Evolutionary conservation across 768 basidiomycete genomes (phyloP), one percentile per base, ranked within the genome.

Genomic region (Galerina sulciceps): DNA sequence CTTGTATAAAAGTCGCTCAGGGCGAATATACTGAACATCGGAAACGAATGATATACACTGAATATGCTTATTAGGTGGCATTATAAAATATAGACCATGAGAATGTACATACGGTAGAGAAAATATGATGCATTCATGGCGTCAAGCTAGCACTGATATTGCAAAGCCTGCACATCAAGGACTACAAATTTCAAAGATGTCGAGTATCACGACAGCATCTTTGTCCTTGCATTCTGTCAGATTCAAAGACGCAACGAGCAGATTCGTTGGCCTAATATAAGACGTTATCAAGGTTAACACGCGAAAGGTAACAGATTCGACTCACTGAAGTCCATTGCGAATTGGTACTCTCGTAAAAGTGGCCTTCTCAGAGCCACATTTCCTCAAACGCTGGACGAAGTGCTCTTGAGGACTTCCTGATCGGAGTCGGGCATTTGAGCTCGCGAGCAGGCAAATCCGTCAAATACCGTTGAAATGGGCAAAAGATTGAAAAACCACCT

Each of bases 21-120:
- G 55, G 45, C 67, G 67, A 38, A 67, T 60, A 26, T 69, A 65
- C 51, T 69, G 65, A 4, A 60, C 63, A 60, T 70, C 68, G 40
- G 56, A 66, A 6, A 50, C 11, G 37, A 66, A 68, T 6, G 52
- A 36, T 14, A 66, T 57, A 23, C 42, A 52, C 66, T 67, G 41
- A 18, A 56, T n/a, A n/a, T 37, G 4, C 15, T 18, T 20, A 26
- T 11, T 43, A 50, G 38, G 22, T 26, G 58, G 17, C 37, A 2
- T 18, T 49, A 22, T 26, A n/a, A n/a, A n/a, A n/a, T n/a, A n/a
- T n/a, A n/a, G n/a, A 36, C 11, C 34, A 49, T 22, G 57, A 15
- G 38, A 42, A 35, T 17, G 47, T 36, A 52, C 54, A 23, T 51
- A 66, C 63, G 2, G 45, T 61, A 15, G 61, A 48, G 22, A 57